Evolutionary conservation across 2,329 filamentous ascomycete species (phyloP), one percentile per base, ranked within the genome.

Genomic region (Erysiphe pisi): DNA sequence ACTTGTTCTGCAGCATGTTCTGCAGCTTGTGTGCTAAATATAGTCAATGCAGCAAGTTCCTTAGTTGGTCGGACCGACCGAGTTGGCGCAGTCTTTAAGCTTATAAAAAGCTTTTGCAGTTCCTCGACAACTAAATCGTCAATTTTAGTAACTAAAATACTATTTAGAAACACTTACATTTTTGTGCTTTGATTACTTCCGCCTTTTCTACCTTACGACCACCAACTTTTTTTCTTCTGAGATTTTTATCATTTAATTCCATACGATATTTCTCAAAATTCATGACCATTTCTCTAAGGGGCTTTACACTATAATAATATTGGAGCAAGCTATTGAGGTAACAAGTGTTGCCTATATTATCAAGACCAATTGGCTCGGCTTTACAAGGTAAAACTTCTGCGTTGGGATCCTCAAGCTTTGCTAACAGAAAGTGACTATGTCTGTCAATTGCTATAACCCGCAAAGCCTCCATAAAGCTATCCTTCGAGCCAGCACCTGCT

Each of bases 271-370:
- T 83, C 40, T 94, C 89, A 79, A 92, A 93, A 75, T 93, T 86
- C 77, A 96, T 85, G 3, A 97, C 89, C 79, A 97, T 87, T 7
- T 95, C 87, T 75, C 94, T 89, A 45, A 98, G 86, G 1, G 92
- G 89, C 78, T 89, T 90, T 77, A 98, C 88, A 0, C 94, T 96
- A 82, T 97, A 97, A 79, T 97, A 91, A 82, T 97, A 98, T 80
- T 99, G 95, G 14, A 99, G 86, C 74, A 99, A 87, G 83, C 94
- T 98, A 84, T 99, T 99, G 77, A 99, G 86, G 81, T 99, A 99
- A 82, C 95, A 99, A 0, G 96, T 99, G 81, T 99, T 99, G 78
- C 95, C 94, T 77, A 98, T 97, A 80, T 98, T 99, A 79, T 90
- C 88, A 8, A 98, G 86, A 0, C 95, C 95, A 31, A 97, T 92